Evolutionary conservation across 371 early-diverging fungal genomes (phyloP).

Genomic region (Circinella umbellata): DNA sequence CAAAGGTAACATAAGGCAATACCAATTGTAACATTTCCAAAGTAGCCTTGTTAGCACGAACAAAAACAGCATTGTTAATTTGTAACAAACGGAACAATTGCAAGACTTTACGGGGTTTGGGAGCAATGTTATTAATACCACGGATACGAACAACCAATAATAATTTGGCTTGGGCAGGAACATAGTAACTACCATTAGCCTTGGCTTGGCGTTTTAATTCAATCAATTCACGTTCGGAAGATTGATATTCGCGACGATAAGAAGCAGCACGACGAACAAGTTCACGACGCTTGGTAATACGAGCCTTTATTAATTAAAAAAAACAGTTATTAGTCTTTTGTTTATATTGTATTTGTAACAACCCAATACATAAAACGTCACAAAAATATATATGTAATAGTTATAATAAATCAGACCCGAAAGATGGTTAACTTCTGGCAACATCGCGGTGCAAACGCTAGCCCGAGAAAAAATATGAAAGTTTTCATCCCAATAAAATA

Average conservation of each 20-base stretch:
- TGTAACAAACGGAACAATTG: slow-evolving; percentile 98
- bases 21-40: slow-evolving; percentile 98
- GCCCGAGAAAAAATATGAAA: slow-evolving; percentile 44
- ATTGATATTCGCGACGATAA: slow-evolving; percentile 94
- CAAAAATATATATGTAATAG: neutral
- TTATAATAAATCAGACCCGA: slow-evolving; percentile 74
- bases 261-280: slow-evolving; percentile 98
- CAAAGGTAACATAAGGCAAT: slow-evolving; percentile 97
- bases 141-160: slow-evolving; percentile 97
- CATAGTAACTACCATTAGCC: slow-evolving; percentile 90
- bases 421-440: slow-evolving; percentile 78
- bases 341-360: neutral
- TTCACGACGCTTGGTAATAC: slow-evolving; percentile 84
- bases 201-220: slow-evolving; percentile 92
- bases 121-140: slow-evolving; percentile 98
- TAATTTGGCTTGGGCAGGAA: slow-evolving; percentile 96
- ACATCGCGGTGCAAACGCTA: slow-evolving; percentile 62
- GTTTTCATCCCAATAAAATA: slow-evolving; percentile 55
- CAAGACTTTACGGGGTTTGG: slow-evolving; percentile 99
- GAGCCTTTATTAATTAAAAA: slow-evolving; percentile 71
- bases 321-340: neutral
- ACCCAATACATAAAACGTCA: neutral
- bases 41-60: slow-evolving; percentile 98
- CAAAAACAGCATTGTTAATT: slow-evolving; percentile 99
- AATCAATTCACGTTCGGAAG: slow-evolving; percentile 86